These are phyloP conservation scores for Cordyceps cateniannulata DNA, from an alignment of 2,329 filamentous ascomycete species.

Conservation along the genomic window DNA sequence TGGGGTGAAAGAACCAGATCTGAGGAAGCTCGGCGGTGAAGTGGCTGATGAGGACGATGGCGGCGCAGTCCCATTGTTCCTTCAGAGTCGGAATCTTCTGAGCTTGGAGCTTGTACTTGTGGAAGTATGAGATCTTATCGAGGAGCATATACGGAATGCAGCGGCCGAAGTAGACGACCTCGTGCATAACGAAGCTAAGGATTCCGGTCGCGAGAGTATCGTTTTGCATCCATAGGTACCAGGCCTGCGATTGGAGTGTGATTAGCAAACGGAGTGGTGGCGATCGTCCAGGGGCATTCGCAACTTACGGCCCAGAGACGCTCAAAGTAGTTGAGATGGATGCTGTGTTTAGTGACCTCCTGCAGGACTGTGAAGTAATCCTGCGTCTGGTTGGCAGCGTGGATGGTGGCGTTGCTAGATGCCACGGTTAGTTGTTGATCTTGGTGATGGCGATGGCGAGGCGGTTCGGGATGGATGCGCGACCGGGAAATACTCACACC, in stretches of 20 bases:
- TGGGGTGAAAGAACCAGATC: constrained; percentile 98
- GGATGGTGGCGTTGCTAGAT: constrained; percentile 44
- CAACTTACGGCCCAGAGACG: constrained; percentile 74
- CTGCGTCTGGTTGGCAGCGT: constrained; percentile 41
- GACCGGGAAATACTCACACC: constrained; percentile 21
- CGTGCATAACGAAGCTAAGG: constrained; percentile 95
- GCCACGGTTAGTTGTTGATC: background rate
- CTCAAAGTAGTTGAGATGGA: constrained; percentile 80
- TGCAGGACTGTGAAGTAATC: constrained; percentile 54
- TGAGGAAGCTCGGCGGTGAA: constrained; percentile 98
- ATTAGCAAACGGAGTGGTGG: constrained; percentile 5
- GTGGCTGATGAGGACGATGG: constrained; percentile 86
- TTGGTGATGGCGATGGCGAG: background rate
- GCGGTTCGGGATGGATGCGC: background rate
- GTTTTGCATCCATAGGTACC: constrained; percentile 98
- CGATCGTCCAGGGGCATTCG: constrained; percentile 4
- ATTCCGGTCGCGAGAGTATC: constrained; percentile 94
- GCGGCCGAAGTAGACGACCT: constrained; percentile 89
- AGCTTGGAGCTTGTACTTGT: constrained; percentile 89
- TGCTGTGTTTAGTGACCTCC: constrained; percentile 65
- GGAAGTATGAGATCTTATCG: constrained; percentile 79
- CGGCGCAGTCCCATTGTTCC: constrained; percentile 93
- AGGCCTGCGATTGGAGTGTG: constrained; percentile 46
- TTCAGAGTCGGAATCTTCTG: constrained; percentile 84
- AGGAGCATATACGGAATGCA: constrained; percentile 88